These are phyloP conservation scores for Puccinia hordei DNA, from an alignment of 1,284 basidiomycete genomes.

Conservation along the genomic window DNA sequence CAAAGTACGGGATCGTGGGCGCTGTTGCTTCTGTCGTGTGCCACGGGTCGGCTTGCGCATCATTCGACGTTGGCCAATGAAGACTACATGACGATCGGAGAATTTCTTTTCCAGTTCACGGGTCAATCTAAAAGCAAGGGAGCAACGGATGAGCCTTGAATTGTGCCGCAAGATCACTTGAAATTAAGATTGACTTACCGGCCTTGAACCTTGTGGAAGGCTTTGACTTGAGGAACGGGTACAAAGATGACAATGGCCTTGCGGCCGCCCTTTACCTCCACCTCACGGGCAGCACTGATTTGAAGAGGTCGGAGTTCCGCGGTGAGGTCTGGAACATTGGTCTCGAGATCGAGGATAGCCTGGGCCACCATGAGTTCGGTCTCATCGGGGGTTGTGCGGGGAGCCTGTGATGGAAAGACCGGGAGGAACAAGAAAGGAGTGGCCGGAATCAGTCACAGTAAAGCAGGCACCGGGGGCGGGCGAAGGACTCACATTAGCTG, in stretches of 20 bases:
- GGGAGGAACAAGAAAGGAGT: neutral
- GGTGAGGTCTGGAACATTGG: conserved; percentile 97
- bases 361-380: conserved; percentile 90
- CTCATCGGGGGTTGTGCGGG: conserved; percentile 83
- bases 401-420: conserved; percentile 62
- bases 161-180: neutral
- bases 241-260: conserved; percentile 99
- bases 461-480: neutral
- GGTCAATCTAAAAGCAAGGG: conserved; percentile 73
- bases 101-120: conserved; percentile 99
- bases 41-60: conserved; percentile 94
- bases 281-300: conserved; percentile 96
- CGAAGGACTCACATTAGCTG: conserved; percentile 71
- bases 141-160: neutral
- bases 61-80: conserved; percentile 98
- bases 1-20: conserved; percentile 93
- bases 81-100: conserved; percentile 96
- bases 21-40: conserved; percentile 90
- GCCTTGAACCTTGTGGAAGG: conserved; percentile 97
- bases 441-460: neutral
- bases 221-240: conserved; percentile 95
- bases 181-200: conserved; percentile 67
- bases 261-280: conserved; percentile 94
- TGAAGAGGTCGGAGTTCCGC: conserved; percentile 90
- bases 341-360: conserved; percentile 95